Percentiles rank a stretch among this genome's conserved stretches.
Evolutionary conservation across 768 basidiomycete genomes (phyloP).

Genomic region (Tylopilus felleus): DNA sequence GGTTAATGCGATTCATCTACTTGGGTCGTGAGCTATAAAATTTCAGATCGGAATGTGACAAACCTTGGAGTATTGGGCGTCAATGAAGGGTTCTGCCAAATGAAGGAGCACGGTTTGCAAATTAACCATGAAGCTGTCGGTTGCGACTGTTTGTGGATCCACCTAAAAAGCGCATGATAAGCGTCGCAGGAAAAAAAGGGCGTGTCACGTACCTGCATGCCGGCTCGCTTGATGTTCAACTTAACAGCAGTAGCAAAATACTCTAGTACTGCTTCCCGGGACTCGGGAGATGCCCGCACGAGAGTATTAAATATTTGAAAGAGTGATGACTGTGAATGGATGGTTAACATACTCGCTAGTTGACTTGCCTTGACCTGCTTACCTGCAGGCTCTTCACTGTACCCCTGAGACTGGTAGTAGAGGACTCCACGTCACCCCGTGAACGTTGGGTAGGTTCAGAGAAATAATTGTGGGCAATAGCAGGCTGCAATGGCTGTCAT

Average conservation of each 20-base stretch:
- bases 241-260: constrained; percentile 75
- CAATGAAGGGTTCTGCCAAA: constrained; percentile 94
- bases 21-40: constrained; percentile 2
- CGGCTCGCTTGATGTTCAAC: constrained; percentile 81
- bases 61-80: constrained; percentile 85
- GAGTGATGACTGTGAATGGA: constrained; percentile 47
- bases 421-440: constrained; percentile 73
- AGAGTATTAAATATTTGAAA: constrained; percentile 87
- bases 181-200: background rate
- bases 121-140: constrained; percentile 92
- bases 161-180: constrained; percentile 47
- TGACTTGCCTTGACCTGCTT: constrained; percentile 3
- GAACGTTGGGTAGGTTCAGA: constrained; percentile 77
- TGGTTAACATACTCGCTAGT: background rate
- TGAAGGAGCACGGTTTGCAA: constrained; percentile 76
- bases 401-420: constrained; percentile 80
- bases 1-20: constrained; percentile 90
- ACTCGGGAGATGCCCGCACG: constrained; percentile 75
- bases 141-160: constrained; percentile 79
- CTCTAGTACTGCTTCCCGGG: constrained; percentile 77
- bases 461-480: constrained; percentile 76
- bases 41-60: background rate
- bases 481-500: constrained; percentile 48
- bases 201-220: constrained; percentile 67
- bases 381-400: constrained; percentile 86